Evolutionary conservation across 2,329 filamentous ascomycete genomes (phyloP).

Genomic region (Pestalotiopsis fici): DNA sequence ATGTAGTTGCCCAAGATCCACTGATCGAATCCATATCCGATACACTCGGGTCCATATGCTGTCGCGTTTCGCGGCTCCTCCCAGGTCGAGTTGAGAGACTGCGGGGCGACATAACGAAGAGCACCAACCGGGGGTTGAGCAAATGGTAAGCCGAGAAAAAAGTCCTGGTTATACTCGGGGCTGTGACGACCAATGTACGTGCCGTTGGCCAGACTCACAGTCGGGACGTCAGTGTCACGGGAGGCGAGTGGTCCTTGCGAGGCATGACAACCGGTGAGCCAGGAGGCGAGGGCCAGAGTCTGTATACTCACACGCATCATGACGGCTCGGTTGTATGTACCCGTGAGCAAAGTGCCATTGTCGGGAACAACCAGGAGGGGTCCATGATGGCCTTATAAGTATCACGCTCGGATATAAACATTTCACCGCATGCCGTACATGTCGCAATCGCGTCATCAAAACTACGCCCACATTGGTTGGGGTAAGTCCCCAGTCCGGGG

Average conservation of each 20-base stretch:
- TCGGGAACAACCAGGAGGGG: not conserved
- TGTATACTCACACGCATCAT: not conserved
- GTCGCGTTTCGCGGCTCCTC: conserved; percentile 36
- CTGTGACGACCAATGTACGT: conserved; percentile 39
- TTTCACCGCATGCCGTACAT: not conserved
- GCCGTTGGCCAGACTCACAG: conserved; percentile 33
- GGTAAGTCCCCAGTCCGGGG: not conserved
- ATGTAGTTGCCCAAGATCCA: conserved; percentile 5
- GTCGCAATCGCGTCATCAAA: not conserved
- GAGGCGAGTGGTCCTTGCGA: not conserved
- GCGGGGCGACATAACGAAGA: conserved; percentile 48
- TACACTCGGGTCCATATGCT: conserved; percentile 45
- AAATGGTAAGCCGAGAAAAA: conserved; percentile 52
- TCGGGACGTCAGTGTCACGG: not conserved
- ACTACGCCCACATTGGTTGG: not conserved
- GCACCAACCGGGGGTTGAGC: conserved; percentile 39
- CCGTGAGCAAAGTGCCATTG: not conserved
- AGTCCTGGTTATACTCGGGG: conserved; percentile 40
- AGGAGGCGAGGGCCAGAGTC: not conserved
- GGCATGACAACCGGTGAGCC: not conserved
- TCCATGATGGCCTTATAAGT: too few species aligned
- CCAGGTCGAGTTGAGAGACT: conserved; percentile 46
- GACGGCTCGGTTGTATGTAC: not conserved
- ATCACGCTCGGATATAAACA: too few species aligned
- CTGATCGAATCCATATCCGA: conserved; percentile 44